A percentile compares a stretch with the other conserved stretches of the same genome.
phyloP scores from a whole-genome alignment of 169 alveolate species.

The Neospora caninum region DNA sequence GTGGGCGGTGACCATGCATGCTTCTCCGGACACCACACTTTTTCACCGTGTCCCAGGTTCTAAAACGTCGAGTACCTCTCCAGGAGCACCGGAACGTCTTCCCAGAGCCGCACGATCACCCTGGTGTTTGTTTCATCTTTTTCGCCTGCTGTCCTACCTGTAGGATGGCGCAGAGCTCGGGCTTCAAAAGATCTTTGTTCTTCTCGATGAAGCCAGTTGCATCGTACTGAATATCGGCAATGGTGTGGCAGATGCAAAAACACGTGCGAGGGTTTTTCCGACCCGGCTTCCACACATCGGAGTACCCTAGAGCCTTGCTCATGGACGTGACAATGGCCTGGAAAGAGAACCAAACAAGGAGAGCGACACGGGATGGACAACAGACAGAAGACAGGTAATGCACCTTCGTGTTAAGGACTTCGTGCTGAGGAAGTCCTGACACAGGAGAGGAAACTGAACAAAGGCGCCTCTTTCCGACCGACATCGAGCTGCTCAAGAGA shows the following conservation, averaged over 20 bases:
- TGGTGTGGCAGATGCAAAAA: slow-evolving; percentile 84
- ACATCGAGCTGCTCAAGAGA: too few species aligned
- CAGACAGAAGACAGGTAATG: too few species aligned
- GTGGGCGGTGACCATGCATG: too few species aligned
- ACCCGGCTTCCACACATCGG: slow-evolving; percentile 31
- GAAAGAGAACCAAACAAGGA: background rate
- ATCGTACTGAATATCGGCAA: slow-evolving; percentile 86
- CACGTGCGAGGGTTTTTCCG: slow-evolving; percentile 79
- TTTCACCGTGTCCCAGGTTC: too few species aligned
- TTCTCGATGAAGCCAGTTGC: slow-evolving; percentile 82
- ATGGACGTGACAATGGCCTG: slow-evolving; percentile 25
- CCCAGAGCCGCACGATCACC: too few species aligned
- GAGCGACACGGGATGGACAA: background rate
- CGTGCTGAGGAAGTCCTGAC: too few species aligned
- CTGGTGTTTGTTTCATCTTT: too few species aligned
- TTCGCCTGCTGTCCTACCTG: background rate
- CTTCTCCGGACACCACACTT: too few species aligned
- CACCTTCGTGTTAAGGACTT: too few species aligned
- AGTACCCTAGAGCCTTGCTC: background rate
- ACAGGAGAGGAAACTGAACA: background rate
- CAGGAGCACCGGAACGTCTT: too few species aligned
- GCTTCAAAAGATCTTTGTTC: slow-evolving; percentile 87
- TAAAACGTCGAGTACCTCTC: too few species aligned
- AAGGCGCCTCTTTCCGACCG: background rate
- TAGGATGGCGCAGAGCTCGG: slow-evolving; percentile 74